phyloP scores from a whole-genome alignment of 139 green algal genomes.

The Penium margaritaceum region DNA sequence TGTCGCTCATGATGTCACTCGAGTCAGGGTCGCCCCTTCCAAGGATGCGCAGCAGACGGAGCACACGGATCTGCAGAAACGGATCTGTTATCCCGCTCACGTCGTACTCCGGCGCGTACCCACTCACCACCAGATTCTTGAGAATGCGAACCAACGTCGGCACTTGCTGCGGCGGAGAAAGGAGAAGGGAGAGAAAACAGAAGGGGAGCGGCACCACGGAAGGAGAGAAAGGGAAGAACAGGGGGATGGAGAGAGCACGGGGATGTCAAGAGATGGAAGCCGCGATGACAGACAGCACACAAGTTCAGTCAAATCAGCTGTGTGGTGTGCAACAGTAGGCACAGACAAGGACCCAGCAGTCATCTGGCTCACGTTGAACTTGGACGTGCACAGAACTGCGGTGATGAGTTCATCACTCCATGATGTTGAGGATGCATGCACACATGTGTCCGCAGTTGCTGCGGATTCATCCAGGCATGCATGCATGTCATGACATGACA shows the following conservation, averaged over 20 bases:
- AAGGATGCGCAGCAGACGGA: slow-evolving; percentile 79
- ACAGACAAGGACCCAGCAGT: too few relatives aligned
- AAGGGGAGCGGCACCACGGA: slow-evolving; percentile 73
- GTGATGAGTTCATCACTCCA: too few relatives aligned
- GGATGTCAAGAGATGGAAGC: too few relatives aligned
- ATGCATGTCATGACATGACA: too few relatives aligned
- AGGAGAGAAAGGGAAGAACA: slow-evolving; percentile 72
- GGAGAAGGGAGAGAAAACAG: not conserved
- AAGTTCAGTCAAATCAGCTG: too few relatives aligned
- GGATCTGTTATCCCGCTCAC: slow-evolving; percentile 87
- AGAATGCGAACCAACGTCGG: slow-evolving; percentile 48
- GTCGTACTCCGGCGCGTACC: slow-evolving; percentile 78
- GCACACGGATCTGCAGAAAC: slow-evolving; percentile 80
- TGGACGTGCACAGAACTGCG: slow-evolving; percentile 62
- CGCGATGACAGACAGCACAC: too few relatives aligned
- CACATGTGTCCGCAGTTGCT: slow-evolving; percentile 37
- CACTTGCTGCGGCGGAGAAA: slow-evolving; percentile 32
- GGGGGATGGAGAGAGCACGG: slow-evolving; percentile 87
- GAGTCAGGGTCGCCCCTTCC: slow-evolving; percentile 70
- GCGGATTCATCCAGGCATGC: too few relatives aligned
- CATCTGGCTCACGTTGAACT: slow-evolving; percentile 86
- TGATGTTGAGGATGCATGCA: slow-evolving; percentile 51
- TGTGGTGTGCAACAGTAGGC: too few relatives aligned
- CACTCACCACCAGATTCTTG: slow-evolving; percentile 52
- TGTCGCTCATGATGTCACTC: slow-evolving; percentile 92